Conservation (phyloP, 2,329 filamentous ascomycete species). For the Chaetoscypha palmicola region DNA sequence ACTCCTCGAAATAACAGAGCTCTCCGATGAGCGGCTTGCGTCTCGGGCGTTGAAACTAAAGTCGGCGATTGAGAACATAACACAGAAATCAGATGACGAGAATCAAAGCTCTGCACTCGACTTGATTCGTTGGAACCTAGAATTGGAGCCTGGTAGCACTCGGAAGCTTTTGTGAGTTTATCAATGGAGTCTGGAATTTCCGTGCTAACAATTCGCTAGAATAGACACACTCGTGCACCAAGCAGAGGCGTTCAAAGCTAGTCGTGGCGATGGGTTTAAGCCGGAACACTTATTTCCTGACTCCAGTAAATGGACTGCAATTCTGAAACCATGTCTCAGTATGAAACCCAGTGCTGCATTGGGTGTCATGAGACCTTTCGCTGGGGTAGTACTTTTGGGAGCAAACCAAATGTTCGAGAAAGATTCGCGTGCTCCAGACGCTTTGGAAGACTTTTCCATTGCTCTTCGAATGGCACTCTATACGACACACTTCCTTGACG, state of each 20-base stretch:
- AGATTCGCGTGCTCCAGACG: constrained; percentile 37
- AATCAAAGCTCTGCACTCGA: constrained; percentile 37
- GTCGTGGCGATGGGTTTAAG: constrained; percentile 31
- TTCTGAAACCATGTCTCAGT: constrained; percentile 50
- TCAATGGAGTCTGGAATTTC: too few relatives aligned
- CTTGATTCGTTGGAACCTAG: constrained; percentile 50
- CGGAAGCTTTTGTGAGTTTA: constrained; percentile 44
- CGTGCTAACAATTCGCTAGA: constrained; percentile 33
- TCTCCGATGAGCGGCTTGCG: constrained; percentile 33
- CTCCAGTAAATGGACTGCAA: constrained; percentile 55
- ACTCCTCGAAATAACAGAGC: constrained; percentile 48
- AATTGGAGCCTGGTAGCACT: constrained; percentile 35
- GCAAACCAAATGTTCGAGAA: constrained; percentile 25
- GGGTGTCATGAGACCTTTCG: constrained; percentile 65
- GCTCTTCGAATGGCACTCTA: constrained; percentile 72
- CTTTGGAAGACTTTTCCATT: constrained; percentile 63
- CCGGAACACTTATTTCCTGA: constrained; percentile 52
- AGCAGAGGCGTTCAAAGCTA: constrained; percentile 35
- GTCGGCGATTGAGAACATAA: constrained; percentile 36
- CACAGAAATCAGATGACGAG: constrained; percentile 1
- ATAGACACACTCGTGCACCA: constrained; percentile 48
- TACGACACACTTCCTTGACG: constrained; percentile 49
- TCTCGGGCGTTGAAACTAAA: constrained; percentile 32
- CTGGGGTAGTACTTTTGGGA: constrained; percentile 62
- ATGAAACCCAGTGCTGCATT: constrained; percentile 53